These are phyloP conservation scores for barrel medic (Medicago truncatula) DNA, from an alignment of 306 rosid genomes.

Conservation along the genomic window MtrunA17r5.0-ANR NC_053048.1:54189001-54189500, in stretches of 20 bases:
- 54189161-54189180: neutral
- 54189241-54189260: constrained; percentile 39
- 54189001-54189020: neutral
- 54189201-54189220: neutral
- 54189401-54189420: constrained; percentile 76
- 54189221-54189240: constrained; percentile 27
- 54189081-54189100: constrained; percentile 11
- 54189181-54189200: neutral
- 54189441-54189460: constrained; percentile 82
- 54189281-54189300: neutral
- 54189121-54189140: no score
- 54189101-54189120: neutral
- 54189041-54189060: constrained; percentile 8
- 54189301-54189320: constrained; percentile 12
- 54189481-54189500: constrained; percentile 54
- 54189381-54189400: constrained; percentile 59
- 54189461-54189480: constrained; percentile 88
- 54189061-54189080: neutral
- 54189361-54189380: neutral
- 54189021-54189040: neutral
- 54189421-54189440: constrained; percentile 74
- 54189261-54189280: neutral
- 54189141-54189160: no score
- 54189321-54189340: neutral
- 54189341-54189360: neutral